Base-by-base conservation (phyloP, 176 grass and related monocot species). In the Bolboschoenus planiculmis region DNA sequence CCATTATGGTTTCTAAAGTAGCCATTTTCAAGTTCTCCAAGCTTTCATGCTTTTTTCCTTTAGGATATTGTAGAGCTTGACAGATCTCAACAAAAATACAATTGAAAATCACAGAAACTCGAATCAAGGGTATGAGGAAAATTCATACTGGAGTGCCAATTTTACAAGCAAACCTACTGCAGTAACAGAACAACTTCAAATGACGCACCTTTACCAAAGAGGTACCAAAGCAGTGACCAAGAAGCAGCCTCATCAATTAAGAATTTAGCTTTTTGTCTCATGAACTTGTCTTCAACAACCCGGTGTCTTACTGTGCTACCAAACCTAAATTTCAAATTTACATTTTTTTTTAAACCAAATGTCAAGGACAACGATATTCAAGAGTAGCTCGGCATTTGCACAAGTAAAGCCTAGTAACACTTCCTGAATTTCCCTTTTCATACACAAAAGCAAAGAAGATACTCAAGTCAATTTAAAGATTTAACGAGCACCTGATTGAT, bases 221-320 rank as follows among this genome's bases (percentile, higher is more conserved):
- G 92, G 87, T 87, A 91, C 95, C 90, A 98, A 88, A 98, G 90
- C 85, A 98, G 92, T 57, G 95, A 98, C 95, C 95, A 98, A 5
- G 95, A 98, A 85, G 92, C 90, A 78, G 95, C 95, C 87, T 98
- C 95, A 46, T 98, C 92, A 84, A 93, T 86, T 86, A 98, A 87
- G 3, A 98, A 44, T 43, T 83, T 87, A 44, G 95, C 89, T 73
- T 98, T 98, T 90, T 93, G 95, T 82, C 92, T 89, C 90, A 95
- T 90, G 85, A 98, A 86, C 81, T 91, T 98, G 78, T 98, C 87
- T 36, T 95, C 92, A 61, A 94, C 67, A 66, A 93, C 42, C 11
- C 90, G 47, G 60, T 94, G 89, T 79, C 88, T 92, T 63, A 88
- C 90, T 18, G 85, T 87, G 39, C 85, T 68, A 84, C 87, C 84